phyloP scores from a whole-genome alignment of 441 rosid species.

The Mallotus repandus region DNA sequence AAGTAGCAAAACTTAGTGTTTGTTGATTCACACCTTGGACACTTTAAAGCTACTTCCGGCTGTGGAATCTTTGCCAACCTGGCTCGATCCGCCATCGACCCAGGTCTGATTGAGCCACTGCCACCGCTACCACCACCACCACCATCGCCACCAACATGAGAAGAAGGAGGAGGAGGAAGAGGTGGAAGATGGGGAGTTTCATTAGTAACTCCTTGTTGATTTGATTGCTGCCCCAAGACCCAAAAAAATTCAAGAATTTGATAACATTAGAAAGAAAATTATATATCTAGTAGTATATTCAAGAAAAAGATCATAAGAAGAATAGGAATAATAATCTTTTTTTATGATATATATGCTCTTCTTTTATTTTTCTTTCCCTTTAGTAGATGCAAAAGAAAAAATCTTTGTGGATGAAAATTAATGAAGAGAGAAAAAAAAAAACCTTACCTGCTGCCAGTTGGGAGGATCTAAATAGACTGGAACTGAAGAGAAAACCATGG shows the following conservation, averaged over 20 bases:
- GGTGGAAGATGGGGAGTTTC: conserved; percentile 36
- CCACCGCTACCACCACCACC: conserved; percentile 29
- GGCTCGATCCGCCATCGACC: conserved; percentile 90
- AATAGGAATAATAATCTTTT: conserved; percentile 40
- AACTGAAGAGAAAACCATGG: conserved; percentile 88
- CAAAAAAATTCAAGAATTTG: conserved; percentile 10
- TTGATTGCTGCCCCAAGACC: conserved; percentile 42
- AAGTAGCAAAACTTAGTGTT: conserved; percentile 97
- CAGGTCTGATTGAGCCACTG: conserved; percentile 63
- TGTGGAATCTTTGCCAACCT: conserved; percentile 78
- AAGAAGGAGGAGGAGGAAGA: conserved; percentile 37
- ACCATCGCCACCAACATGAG: conserved; percentile 33
- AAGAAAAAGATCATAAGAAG: conserved; percentile 27
- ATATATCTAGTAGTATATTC: conserved; percentile 36
- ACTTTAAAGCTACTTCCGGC: conserved; percentile 73
- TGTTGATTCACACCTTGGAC: conserved; percentile 92
- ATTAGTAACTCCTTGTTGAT: conserved; percentile 30
- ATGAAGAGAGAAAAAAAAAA: conserved; percentile 29
- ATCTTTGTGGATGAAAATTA: conserved; percentile 22
- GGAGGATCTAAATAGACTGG: conserved; percentile 95
- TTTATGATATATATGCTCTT: conserved; percentile 30
- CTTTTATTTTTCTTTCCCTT: conserved; percentile 25
- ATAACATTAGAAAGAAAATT: conserved; percentile 22
- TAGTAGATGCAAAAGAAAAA: conserved; percentile 17
- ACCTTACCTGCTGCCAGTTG: conserved; percentile 89